phyloP scores from a whole-genome alignment of 768 basidiomycete species.

The Hericium coralloides region DNA sequence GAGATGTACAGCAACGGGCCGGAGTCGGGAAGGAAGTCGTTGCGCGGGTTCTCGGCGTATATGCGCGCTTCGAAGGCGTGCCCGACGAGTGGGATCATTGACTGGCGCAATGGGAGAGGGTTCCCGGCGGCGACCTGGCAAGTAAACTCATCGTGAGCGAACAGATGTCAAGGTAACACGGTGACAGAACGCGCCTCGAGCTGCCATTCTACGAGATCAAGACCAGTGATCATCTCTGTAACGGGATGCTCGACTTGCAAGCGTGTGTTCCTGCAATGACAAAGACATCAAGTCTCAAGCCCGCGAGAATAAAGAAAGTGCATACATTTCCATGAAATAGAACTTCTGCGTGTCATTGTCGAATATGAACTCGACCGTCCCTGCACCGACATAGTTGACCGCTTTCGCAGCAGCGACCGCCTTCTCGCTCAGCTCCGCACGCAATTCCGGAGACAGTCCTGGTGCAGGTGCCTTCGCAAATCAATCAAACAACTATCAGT shows the following conservation, averaged over 20 bases:
- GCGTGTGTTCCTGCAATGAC: slow-evolving; percentile 59
- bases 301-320: neutral
- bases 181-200: slow-evolving; percentile 44
- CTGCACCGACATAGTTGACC: slow-evolving; percentile 85
- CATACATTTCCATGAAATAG: slow-evolving; percentile 95
- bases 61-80: slow-evolving; percentile 95
- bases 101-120: slow-evolving; percentile 68
- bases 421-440: slow-evolving; percentile 75
- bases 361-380: slow-evolving; percentile 95
- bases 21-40: slow-evolving; percentile 89
- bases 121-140: slow-evolving; percentile 80
- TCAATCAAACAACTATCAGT: neutral
- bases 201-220: slow-evolving; percentile 95
- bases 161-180: too few relatives aligned
- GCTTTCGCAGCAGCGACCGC: slow-evolving; percentile 90
- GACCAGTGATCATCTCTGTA: slow-evolving; percentile 90
- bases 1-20: slow-evolving; percentile 75
- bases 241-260: slow-evolving; percentile 89
- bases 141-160: too few relatives aligned
- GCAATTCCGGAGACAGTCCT: slow-evolving; percentile 67
- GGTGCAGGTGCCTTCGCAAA: slow-evolving; percentile 74
- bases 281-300: neutral
- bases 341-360: slow-evolving; percentile 84
- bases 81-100: slow-evolving; percentile 75
- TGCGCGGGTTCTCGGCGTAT: slow-evolving; percentile 91